Conservation (phyloP, 192 early-diverging fungal genomes). For the Dimargaris xerosporica region DNA sequence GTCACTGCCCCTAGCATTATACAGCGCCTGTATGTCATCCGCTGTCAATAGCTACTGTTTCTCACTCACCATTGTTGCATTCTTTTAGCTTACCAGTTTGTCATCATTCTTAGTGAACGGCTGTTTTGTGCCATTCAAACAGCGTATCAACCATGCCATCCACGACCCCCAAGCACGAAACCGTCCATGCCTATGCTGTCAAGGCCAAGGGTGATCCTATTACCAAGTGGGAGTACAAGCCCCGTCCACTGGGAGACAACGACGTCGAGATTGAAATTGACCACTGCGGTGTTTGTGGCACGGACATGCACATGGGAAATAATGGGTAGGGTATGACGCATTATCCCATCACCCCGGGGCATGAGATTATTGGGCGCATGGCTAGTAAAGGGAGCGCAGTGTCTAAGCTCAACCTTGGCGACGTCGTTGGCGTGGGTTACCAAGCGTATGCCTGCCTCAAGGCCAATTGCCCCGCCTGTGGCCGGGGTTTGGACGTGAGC, state of each 20-base stretch:
- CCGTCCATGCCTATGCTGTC: slow-evolving; percentile 28
- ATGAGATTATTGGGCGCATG: slow-evolving; percentile 53
- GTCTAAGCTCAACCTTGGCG: slow-evolving; percentile 34
- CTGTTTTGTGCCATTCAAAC: no score
- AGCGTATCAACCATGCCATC: background rate
- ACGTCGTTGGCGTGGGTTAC: slow-evolving; percentile 52
- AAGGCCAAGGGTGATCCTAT: slow-evolving; percentile 21
- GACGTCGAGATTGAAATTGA: slow-evolving; percentile 61
- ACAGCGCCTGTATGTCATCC: no score
- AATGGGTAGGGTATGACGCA: slow-evolving; percentile 34
- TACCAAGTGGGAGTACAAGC: slow-evolving; percentile 34
- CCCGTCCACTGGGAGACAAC: slow-evolving; percentile 37
- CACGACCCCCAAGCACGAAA: slow-evolving; percentile 13
- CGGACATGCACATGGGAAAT: slow-evolving; percentile 55
- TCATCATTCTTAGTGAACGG: no score
- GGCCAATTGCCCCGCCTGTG: slow-evolving; percentile 34
- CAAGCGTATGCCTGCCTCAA: slow-evolving; percentile 39
- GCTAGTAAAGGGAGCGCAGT: slow-evolving; percentile 42
- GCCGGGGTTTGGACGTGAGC: slow-evolving; percentile 23
- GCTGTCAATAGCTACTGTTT: no score
- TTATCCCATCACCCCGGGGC: slow-evolving; percentile 37
- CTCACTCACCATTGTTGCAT: no score
- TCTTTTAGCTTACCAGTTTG: no score
- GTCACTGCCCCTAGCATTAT: no score
- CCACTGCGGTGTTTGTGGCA: slow-evolving; percentile 62